Percentiles rank a stretch among this genome's conserved stretches.
Evolutionary conservation across 2,329 filamentous ascomycete genomes (phyloP).

Genomic region (Coniochaeta hoffmannii): DNA sequence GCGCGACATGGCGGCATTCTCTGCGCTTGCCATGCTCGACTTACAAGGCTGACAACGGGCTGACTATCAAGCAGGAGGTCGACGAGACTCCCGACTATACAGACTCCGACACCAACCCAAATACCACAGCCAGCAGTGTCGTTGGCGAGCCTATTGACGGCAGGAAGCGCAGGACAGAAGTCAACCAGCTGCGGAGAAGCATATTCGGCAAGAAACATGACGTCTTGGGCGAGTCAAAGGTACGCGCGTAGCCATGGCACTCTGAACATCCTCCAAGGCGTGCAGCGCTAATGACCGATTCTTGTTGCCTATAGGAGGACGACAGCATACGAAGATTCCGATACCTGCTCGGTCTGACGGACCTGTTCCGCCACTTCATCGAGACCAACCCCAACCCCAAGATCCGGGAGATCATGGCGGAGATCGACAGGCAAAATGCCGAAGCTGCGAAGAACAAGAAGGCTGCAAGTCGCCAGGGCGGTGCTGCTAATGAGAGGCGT

Average conservation of each 20-base stretch:
- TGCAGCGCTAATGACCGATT: background rate
- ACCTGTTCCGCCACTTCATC: conserved; percentile 98
- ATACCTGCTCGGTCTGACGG: conserved; percentile 89
- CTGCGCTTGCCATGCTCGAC: background rate
- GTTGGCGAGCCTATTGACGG: conserved; percentile 73
- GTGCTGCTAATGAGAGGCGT: conserved; percentile 68
- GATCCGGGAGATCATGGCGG: conserved; percentile 85
- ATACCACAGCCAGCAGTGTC: conserved; percentile 75
- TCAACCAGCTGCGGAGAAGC: conserved; percentile 81
- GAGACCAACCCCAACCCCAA: conserved; percentile 93
- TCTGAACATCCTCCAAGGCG: background rate
- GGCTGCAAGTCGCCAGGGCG: conserved; percentile 71
- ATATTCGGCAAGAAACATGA: conserved; percentile 95
- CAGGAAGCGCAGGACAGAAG: conserved; percentile 78
- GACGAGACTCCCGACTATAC: conserved; percentile 61
- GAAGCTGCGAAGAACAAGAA: conserved; percentile 62
- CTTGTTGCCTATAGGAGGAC: conserved; percentile 58
- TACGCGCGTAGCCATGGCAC: conserved; percentile 29
- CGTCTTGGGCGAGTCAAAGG: conserved; percentile 84
- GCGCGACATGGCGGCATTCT: background rate
- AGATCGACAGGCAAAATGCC: conserved; percentile 92
- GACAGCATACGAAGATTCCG: conserved; percentile 91
- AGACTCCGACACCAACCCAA: conserved; percentile 60
- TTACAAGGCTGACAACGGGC: conserved; percentile 5
- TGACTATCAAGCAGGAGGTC: conserved; percentile 38